Conservation (phyloP, 768 basidiomycete species). For the Pleurotus salmoneostramineus region DNA sequence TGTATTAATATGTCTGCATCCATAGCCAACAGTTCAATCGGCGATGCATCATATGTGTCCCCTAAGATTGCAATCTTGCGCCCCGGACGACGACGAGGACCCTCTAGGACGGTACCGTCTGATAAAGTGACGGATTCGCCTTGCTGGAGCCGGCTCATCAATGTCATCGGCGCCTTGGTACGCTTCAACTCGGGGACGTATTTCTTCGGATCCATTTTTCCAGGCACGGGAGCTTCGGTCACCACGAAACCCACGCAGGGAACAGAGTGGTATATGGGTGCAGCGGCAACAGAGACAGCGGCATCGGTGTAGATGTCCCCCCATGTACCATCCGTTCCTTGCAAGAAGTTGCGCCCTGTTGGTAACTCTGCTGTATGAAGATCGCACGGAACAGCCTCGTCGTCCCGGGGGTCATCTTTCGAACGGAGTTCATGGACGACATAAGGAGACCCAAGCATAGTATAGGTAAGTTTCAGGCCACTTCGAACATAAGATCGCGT, state of each 20-base stretch:
- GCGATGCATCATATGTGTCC: conserved; percentile 80
- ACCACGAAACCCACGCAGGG: conserved; percentile 81
- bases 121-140: conserved; percentile 59
- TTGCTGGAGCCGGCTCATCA: conserved; percentile 62
- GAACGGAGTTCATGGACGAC: conserved; percentile 82
- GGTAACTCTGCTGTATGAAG: conserved; percentile 51
- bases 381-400: conserved; percentile 45
- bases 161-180: conserved; percentile 64
- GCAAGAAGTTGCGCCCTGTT: conserved; percentile 59
- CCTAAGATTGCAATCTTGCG: conserved; percentile 81
- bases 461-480: conserved; percentile 65
- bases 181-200: conserved; percentile 69
- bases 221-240: conserved; percentile 64
- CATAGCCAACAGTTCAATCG: conserved; percentile 54
- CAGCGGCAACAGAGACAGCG: conserved; percentile 64
- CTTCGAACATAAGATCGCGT: conserved; percentile 77
- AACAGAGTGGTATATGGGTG: conserved; percentile 75
- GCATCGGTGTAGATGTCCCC: conserved; percentile 54
- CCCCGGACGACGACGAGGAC: conserved; percentile 62
- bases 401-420: conserved; percentile 49
- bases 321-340: conserved; percentile 59
- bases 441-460: conserved; percentile 61
- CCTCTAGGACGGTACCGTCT: conserved; percentile 70
- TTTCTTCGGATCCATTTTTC: conserved; percentile 67
- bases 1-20: conserved; percentile 77